Percentiles rank a stretch among this genome's conserved stretches.
These are phyloP conservation scores for Conticribra guillardii DNA, from an alignment of 108 stramenopile species.

Conservation along the genomic window DNA sequence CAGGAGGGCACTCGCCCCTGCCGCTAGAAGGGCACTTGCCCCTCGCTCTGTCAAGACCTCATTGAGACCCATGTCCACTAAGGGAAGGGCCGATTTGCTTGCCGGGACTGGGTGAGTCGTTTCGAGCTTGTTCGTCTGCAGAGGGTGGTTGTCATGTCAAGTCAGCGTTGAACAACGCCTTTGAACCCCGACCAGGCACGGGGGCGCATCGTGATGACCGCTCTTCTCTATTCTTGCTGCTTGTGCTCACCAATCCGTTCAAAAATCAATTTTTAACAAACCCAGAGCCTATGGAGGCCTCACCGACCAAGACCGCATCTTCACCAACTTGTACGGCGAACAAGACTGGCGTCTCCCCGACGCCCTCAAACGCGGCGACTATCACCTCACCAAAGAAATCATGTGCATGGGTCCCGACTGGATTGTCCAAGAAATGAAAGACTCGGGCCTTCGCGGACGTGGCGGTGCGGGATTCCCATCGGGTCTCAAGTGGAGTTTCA, in stretches of 20 bases:
- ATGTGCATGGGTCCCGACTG: conserved; percentile 99
- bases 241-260: neutral
- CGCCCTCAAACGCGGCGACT: conserved; percentile 94
- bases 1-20: conserved; percentile 14
- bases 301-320: conserved; percentile 99
- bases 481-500: conserved; percentile 99
- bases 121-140: neutral
- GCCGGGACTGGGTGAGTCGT: conserved; percentile 48
- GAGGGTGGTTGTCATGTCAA: too few species aligned
- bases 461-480: conserved; percentile 99
- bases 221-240: neutral
- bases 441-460: conserved; percentile 97
- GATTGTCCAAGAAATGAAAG: conserved; percentile 99
- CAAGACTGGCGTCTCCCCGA: conserved; percentile 98
- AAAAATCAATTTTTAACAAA: neutral
- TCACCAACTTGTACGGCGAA: conserved; percentile 99
- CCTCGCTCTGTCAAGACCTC: conserved; percentile 5
- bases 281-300: conserved; percentile 88
- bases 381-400: conserved; percentile 97
- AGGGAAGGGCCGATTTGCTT: conserved; percentile 48
- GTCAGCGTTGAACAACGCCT: neutral
- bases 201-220: too few species aligned
- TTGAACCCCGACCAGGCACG: too few species aligned
- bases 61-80: conserved; percentile 28
- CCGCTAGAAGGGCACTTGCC: conserved; percentile 7